Percentiles rank a stretch among this genome's conserved stretches.
Conservation (phyloP, 306 rosid species). For the peach (Prunus persica) region DNA sequence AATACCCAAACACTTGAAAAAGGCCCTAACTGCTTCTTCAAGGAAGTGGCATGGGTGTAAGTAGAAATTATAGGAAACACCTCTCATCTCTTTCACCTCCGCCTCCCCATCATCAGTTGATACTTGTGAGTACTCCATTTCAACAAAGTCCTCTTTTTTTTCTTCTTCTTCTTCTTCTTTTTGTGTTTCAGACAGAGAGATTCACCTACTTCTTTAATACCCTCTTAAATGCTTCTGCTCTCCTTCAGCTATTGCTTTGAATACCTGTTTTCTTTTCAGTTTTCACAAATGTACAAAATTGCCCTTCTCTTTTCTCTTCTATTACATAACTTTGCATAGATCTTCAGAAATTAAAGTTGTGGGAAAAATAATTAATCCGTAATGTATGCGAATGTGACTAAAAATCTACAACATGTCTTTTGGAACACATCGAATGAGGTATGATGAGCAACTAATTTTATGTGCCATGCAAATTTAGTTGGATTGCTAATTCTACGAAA, state of each 20-base stretch:
- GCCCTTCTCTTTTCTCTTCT: neutral
- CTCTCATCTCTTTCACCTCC: neutral
- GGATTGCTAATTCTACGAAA: neutral
- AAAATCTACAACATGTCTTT: neutral
- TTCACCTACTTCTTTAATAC: neutral
- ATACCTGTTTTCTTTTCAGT: neutral
- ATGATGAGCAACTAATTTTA: neutral
- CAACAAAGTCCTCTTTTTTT: neutral
- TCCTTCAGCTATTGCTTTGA: neutral
- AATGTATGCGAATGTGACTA: neutral
- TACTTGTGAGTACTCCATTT: slow-evolving; percentile 9
- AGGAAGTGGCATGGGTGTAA: slow-evolving; percentile 11
- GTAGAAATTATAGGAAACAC: neutral
- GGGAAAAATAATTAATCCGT: too few relatives aligned
- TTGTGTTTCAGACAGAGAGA: neutral
- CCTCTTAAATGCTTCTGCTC: neutral
- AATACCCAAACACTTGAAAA: slow-evolving; percentile 11
- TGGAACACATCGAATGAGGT: too few relatives aligned
- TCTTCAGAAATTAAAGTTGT: neutral
- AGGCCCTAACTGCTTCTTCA: neutral
- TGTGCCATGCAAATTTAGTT: neutral
- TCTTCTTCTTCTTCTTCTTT: neutral
- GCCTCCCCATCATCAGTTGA: neutral
- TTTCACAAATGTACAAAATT: neutral
- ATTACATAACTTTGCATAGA: neutral